Base-by-base conservation (phyloP, 78 protist species). In the Corallochytrium limacisporum region DNA sequence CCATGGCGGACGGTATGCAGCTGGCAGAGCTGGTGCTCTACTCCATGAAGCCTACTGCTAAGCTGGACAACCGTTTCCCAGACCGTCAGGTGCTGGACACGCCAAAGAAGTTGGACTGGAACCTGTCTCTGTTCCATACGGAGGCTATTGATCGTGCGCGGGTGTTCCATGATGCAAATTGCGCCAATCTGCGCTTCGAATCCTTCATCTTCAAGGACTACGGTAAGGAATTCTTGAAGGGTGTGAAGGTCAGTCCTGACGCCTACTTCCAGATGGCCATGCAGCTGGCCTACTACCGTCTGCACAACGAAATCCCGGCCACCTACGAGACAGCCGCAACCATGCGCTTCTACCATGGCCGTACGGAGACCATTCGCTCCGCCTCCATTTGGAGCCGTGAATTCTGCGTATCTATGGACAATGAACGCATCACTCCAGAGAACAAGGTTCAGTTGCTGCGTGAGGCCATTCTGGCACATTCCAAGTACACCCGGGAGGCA, bases 351-450 rank as follows among this genome's bases (percentile, higher is more conserved):
- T 3, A 42, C 16, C 55, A 50, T 29, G 83, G 83, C 36, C 67
- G 83, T 20, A 78, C 83, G 24, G 83, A 71, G 53, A 36, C 49
- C n/a, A 50, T 57, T 8, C 56, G 83, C 26, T 12, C 62, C 13
- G 69, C 65, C 12, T 42, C 75, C 8, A 5, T 0, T 29, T 69
- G 6, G 20, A 2, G 22, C 20, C 24, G 6, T 8, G 57, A 38
- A 1, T 46, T 75, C 10, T 28, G 26, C n/a, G 28, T 16, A 5
- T 33, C n/a, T 1, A 13, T 51, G 26, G 10, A 1, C 24, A 3
- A 5, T 18, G 38, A 4, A 37, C 3, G n/a, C 37, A 2, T 4
- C 2, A 4, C 37, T 6, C 15, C 15, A 37, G 36, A 31, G 15
- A 18, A 51, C 1, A 1, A 7, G 26, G 38, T 3, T 1, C 12